Evolutionary conservation across 176 grass and related monocot genomes (phyloP).

Genomic region (Themeda triandra): DNA sequence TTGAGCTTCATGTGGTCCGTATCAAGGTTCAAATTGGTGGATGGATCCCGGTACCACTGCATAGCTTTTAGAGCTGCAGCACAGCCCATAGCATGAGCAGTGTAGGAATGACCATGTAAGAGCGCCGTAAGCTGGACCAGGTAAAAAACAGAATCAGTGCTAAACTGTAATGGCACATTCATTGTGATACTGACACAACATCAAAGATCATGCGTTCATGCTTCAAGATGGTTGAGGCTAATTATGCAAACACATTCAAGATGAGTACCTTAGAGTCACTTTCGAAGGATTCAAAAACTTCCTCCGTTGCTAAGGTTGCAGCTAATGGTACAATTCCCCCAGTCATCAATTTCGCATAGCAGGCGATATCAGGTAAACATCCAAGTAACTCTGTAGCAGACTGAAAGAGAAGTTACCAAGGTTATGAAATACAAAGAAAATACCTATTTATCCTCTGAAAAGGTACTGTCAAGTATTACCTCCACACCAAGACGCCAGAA

Average conservation of each 20-base stretch:
- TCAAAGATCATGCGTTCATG: not conserved
- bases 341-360: constrained; percentile 97
- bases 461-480: constrained; percentile 33
- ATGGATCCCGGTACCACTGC: constrained; percentile 80
- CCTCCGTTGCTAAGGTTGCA: constrained; percentile 71
- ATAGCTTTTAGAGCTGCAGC: constrained; percentile 77
- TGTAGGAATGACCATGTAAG: constrained; percentile 93
- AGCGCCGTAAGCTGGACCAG: constrained; percentile 73
- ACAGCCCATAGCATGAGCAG: constrained; percentile 88
- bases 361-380: constrained; percentile 82
- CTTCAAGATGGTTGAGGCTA: not conserved
- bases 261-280: constrained; percentile 77
- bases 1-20: constrained; percentile 53
- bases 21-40: constrained; percentile 75
- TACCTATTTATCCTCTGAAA: not conserved
- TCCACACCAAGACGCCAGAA: constrained; percentile 91
- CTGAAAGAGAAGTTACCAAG: constrained; percentile 39
- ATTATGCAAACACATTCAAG: constrained; percentile 3
- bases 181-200: not conserved
- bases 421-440: not conserved
- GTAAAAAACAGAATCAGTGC: constrained; percentile 5
- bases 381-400: constrained; percentile 79
- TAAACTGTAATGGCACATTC: not conserved
- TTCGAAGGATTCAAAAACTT: constrained; percentile 80
- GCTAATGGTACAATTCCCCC: constrained; percentile 85